These are phyloP conservation scores for Phialophora macrospora DNA, from an alignment of 2,329 filamentous ascomycete species.

Conservation along the genomic window DNA sequence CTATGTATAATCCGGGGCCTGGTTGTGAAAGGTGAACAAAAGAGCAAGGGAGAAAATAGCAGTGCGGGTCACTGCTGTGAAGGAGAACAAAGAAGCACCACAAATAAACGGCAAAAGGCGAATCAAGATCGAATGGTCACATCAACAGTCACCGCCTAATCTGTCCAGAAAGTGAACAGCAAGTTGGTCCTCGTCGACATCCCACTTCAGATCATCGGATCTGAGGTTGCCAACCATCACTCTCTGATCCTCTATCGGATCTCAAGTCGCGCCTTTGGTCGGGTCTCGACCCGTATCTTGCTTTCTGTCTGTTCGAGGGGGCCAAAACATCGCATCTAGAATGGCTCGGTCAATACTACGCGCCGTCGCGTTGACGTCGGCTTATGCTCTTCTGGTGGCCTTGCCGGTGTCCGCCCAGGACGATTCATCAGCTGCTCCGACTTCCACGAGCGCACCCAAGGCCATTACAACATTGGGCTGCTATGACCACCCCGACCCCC, in stretches of 20 bases:
- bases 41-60: constrained; percentile 28
- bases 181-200: background rate
- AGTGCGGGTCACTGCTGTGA: constrained; percentile 35
- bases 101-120: background rate
- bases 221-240: background rate
- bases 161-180: background rate
- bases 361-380: constrained; percentile 27
- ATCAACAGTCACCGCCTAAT: background rate
- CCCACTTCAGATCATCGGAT: background rate
- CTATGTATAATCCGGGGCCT: constrained; percentile 16
- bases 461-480: constrained; percentile 41
- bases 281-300: background rate
- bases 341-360: constrained; percentile 34
- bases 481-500: constrained; percentile 55
- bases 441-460: constrained; percentile 22
- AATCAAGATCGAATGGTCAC: constrained; percentile 1
- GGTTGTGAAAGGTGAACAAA: constrained; percentile 24
- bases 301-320: constrained; percentile 1
- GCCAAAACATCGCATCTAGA: constrained; percentile 2
- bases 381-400: constrained; percentile 26
- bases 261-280: constrained; percentile 9
- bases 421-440: background rate
- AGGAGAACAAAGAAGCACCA: constrained; percentile 25
- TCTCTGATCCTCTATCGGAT: background rate
- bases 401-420: constrained; percentile 32